Conservation (phyloP, 2,329 filamentous ascomycete species). For the Trematosphaeria pertusa region DNA sequence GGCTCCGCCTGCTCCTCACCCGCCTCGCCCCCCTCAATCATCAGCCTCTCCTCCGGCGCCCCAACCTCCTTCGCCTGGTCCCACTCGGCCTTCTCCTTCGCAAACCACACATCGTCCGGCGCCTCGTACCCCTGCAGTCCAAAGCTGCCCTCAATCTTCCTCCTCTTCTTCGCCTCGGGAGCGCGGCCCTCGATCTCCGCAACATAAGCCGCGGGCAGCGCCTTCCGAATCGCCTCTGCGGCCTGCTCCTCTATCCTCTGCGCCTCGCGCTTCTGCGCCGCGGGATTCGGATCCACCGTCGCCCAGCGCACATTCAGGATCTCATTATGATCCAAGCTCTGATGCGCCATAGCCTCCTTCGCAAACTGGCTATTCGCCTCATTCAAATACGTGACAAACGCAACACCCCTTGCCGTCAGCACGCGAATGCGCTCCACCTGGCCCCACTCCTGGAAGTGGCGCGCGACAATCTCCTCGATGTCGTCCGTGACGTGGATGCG, state of each 20-base stretch:
- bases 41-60: conserved; percentile 61
- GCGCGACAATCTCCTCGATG: conserved; percentile 92
- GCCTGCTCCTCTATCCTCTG: conserved; percentile 92
- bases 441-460: conserved; percentile 97
- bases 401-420: conserved; percentile 86
- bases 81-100: conserved; percentile 72
- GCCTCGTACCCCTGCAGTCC: conserved; percentile 91
- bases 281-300: conserved; percentile 93
- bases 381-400: conserved; percentile 92
- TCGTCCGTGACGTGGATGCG: conserved; percentile 95
- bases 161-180: conserved; percentile 77
- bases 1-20: conserved; percentile 46
- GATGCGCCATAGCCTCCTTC: conserved; percentile 92
- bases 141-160: conserved; percentile 86
- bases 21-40: conserved; percentile 55
- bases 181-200: conserved; percentile 92
- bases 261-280: conserved; percentile 91
- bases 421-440: conserved; percentile 88
- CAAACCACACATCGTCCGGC: conserved; percentile 92
- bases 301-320: conserved; percentile 97
- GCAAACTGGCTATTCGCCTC: conserved; percentile 61
- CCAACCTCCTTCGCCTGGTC: conserved; percentile 68
- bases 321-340: conserved; percentile 88
- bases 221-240: conserved; percentile 87
- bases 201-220: conserved; percentile 87